Conservation (phyloP, 495 filamentous ascomycete genomes). For the Jackrogersella multiformis region DNA sequence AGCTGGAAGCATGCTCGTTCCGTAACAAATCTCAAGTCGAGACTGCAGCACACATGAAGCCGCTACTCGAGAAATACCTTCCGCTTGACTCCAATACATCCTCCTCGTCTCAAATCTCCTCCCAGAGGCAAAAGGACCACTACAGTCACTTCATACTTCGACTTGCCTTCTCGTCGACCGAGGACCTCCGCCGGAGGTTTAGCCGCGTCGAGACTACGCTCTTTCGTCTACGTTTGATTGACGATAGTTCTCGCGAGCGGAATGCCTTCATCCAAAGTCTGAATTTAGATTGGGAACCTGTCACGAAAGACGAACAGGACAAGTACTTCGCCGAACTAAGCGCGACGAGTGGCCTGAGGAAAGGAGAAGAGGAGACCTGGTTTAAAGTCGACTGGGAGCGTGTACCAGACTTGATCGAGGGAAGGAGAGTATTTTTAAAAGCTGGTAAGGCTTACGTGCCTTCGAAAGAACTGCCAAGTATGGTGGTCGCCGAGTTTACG, state of each 20-base stretch:
- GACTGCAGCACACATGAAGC: conserved; percentile 78
- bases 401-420: conserved; percentile 89
- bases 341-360: conserved; percentile 47
- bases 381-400: conserved; percentile 96
- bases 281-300: conserved; percentile 75
- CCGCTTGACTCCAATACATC: conserved; percentile 82
- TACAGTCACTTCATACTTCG: conserved; percentile 98
- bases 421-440: conserved; percentile 76
- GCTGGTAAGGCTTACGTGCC: conserved; percentile 93
- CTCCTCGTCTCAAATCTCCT: conserved; percentile 61
- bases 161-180: conserved; percentile 88
- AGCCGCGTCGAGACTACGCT: conserved; percentile 85
- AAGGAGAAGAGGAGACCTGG: conserved; percentile 77
- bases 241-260: conserved; percentile 74
- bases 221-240: conserved; percentile 80
- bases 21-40: conserved; percentile 85
- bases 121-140: conserved; percentile 93
- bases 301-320: conserved; percentile 76
- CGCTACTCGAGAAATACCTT: conserved; percentile 85
- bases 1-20: conserved; percentile 95
- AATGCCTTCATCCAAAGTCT: conserved; percentile 79
- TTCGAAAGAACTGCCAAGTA: conserved; percentile 80
- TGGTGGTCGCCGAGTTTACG: conserved; percentile 89
- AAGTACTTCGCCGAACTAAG: conserved; percentile 57
- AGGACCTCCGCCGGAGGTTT: conserved; percentile 91